A percentile compares a stretch with the other conserved stretches of the same genome.
Evolutionary conservation across 768 basidiomycete species (phyloP).

Genomic region (Hericium coralloides): DNA sequence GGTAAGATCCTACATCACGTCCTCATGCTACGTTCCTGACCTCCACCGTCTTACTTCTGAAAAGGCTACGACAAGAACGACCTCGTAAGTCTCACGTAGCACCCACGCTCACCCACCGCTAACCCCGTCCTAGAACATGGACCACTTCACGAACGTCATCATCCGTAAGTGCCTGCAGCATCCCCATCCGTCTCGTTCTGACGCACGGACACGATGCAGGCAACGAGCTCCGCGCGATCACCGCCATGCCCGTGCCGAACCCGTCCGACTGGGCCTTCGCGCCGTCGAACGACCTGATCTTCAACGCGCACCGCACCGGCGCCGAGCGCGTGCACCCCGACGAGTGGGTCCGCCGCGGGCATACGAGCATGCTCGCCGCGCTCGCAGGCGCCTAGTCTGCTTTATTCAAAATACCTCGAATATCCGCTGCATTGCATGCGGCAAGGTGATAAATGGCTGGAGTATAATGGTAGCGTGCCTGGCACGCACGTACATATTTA

Average conservation of each 20-base stretch:
- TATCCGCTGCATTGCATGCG: no score
- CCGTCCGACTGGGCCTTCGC: constrained; percentile 53
- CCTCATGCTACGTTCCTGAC: constrained; percentile 1
- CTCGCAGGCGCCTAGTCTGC: constrained; percentile 1
- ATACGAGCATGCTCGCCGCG: constrained; percentile 31
- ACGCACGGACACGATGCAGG: constrained; percentile 23
- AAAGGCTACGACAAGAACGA: constrained; percentile 65
- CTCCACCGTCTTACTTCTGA: neutral
- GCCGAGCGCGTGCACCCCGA: constrained; percentile 40
- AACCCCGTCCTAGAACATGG: constrained; percentile 40
- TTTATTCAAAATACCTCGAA: neutral
- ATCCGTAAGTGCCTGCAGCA: constrained; percentile 43
- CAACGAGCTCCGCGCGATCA: constrained; percentile 55
- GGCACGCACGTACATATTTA: no score
- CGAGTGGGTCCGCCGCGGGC: constrained; percentile 50
- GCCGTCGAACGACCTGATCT: constrained; percentile 48
- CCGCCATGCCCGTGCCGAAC: constrained; percentile 51
- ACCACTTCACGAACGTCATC: constrained; percentile 63
- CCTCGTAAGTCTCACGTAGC: constrained; percentile 31
- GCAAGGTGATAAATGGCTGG: no score
- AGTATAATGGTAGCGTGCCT: no score
- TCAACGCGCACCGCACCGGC: constrained; percentile 25
- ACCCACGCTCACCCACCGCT: neutral
- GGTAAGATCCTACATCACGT: constrained; percentile 19
- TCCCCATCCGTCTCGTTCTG: neutral